Evolutionary conservation across 2,329 filamentous ascomycete species (phyloP), one percentile per base, ranked within the genome.

Genomic region (Cercospora zeina): DNA sequence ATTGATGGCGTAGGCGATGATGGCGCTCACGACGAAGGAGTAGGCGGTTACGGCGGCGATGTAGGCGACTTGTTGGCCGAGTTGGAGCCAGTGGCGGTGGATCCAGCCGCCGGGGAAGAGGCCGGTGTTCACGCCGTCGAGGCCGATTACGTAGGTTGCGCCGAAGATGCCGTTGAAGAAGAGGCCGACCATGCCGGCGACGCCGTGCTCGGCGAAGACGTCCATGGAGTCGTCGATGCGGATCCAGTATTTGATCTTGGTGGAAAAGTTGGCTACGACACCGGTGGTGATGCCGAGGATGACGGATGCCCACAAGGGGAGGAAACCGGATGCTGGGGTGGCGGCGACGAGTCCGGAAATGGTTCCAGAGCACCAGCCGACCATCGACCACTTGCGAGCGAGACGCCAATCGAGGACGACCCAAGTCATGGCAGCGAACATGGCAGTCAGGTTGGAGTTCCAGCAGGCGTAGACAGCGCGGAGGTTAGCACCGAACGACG

Each of bases 401-500:
- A 97, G 86, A 64, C 95, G 89, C 85, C 88, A 97, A 85, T 99
- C 95, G 71, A 97, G 91, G 53, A 97, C 79, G 72, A 93, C 92
- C 95, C 95, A 99, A 58, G 92, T 90, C 77, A 95, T 90, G 67
- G 91, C 89, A 42, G 87, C 93, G 72, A 97, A 96, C 81, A 92
- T 91, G 75, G 91, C 93, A 54, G 91, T 95, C 73, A 96, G 77
- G 81, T 95, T 97, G 63, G 90, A 91, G 84, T 97, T 97, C 93
- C 93, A 99, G 86, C 91, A 96, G 59, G 95, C 93, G 87, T 97
- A 96, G 68, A 89, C 88, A 59, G 95, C 95, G 68, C 95, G 97
- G 85, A 97, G 65, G 68, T 70, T 70, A 49, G 70, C 70, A 70
- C 93, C 93, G 71, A 97, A 97, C 47, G 93, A 82, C n/a, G 93